Evolutionary conservation across 208 protist species (phyloP), one percentile per base, ranked within the genome.

Genomic region (Trypanosoma theileri): DNA sequence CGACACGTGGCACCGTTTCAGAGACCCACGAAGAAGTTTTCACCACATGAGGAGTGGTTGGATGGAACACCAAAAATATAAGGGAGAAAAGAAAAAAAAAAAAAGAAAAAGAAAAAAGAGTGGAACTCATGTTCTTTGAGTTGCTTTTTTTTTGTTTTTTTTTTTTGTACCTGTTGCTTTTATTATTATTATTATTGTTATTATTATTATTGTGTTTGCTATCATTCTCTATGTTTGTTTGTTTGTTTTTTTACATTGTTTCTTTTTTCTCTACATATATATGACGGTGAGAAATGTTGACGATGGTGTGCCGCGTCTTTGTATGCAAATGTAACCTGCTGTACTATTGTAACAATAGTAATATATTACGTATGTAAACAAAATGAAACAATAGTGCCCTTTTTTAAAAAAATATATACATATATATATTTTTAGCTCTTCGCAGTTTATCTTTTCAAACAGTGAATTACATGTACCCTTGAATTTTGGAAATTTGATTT

Each of bases 1-100:
- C 81, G 88, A 41, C 63, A 65, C 59, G 66, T 77, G 0, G 83
- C 83, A 10, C 70, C 79, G 4, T 88, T 89, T 63, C 83, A 89
- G 62, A 56, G 56, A 0, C 51, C 75, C 4, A 77, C 79, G 1
- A 81, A 72, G 59, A 69, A 63, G 77, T 84, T 77, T 55, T 84
- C 81, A 1, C 83, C 83, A 13, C 63, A 66, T 17, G 14, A 14
- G 1, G 44, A 68, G 55, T 22, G 55, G n/a, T 10, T 51, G 52
- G 54, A 53, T 21, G 55, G 45, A 45, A 62, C 45, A 17, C 48
- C 61, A 42, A 40, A 13, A 26, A 69, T 45, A 19, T 60, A 59
- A 66, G 11, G 17, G 17, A 12, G 13, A 28, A 9, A 41, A 13
- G 40, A 40, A 22, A 57, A 24, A 57, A 26, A 42, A 45, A 57